A percentile compares a stretch with the other conserved stretches of the same genome.
phyloP scores from a whole-genome alignment of 768 basidiomycete genomes.

The Flagelloscypha sp. region DNA sequence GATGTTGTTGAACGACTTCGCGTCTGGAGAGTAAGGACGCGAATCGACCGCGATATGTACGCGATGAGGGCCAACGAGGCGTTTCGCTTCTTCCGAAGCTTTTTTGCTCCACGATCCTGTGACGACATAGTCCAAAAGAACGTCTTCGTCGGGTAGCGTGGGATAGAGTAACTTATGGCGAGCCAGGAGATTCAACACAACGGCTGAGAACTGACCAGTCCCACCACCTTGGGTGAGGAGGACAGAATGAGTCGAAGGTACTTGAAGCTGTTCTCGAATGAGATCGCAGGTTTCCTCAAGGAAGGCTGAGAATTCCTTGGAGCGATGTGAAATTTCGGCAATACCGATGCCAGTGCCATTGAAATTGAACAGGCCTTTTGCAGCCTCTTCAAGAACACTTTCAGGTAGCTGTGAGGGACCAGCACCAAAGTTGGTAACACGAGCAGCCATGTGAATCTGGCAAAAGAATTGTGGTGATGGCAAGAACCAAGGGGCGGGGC shows the following conservation, averaged over 20 bases:
- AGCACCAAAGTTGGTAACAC: conserved; percentile 82
- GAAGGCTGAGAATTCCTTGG: conserved; percentile 75
- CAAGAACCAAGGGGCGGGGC: too few relatives aligned
- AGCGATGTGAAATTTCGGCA: conserved; percentile 93
- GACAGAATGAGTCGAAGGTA: conserved; percentile 78
- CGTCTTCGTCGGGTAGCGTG: conserved; percentile 42
- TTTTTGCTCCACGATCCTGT: conserved; percentile 92
- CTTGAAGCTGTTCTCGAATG: conserved; percentile 67
- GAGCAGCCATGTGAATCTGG: conserved; percentile 28
- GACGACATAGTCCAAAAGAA: conserved; percentile 78
- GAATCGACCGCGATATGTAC: conserved; percentile 71
- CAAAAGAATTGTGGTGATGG: neutral
- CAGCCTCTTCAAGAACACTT: conserved; percentile 77
- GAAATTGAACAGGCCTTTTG: conserved; percentile 84
- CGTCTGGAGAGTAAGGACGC: conserved; percentile 50
- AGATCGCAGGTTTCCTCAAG: conserved; percentile 53
- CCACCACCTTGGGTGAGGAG: conserved; percentile 96
- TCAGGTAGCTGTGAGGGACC: conserved; percentile 90
- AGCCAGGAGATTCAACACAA: conserved; percentile 87
- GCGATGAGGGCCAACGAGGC: conserved; percentile 49
- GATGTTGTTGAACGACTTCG: conserved; percentile 70
- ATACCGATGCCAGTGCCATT: conserved; percentile 88
- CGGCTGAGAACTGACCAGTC: conserved; percentile 83
- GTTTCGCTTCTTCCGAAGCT: conserved; percentile 73
- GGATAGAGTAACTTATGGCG: conserved; percentile 73